phyloP scores from a whole-genome alignment of 441 rosid genomes.

The Corymbia calophylla region DNA sequence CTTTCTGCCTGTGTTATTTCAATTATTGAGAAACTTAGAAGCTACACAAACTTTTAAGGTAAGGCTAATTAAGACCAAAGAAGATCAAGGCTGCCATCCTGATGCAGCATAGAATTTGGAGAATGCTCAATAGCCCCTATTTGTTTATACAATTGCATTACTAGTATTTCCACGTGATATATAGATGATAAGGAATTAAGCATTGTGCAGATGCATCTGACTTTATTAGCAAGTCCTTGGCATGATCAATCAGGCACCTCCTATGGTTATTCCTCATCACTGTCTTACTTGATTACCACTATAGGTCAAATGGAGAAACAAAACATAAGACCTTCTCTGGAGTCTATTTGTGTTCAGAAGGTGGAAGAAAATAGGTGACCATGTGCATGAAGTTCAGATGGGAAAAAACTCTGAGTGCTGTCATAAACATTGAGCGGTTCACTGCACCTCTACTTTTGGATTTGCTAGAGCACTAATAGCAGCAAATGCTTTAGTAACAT shows the following conservation, averaged over 20 bases:
- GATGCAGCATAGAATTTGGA: neutral
- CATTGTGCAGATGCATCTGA: neutral
- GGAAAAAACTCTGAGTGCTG: neutral
- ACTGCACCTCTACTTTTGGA: neutral
- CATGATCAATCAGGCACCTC: neutral
- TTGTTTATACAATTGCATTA: neutral
- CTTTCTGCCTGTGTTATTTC: neutral
- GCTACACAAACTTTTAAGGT: neutral
- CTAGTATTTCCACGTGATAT: neutral
- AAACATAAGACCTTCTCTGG: neutral
- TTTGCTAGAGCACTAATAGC: neutral
- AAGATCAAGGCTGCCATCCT: neutral
- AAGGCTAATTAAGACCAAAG: neutral
- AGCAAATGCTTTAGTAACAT: neutral
- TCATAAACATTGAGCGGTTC: neutral
- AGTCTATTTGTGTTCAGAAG: neutral
- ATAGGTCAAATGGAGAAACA: neutral
- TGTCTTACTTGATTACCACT: neutral
- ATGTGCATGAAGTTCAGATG: neutral
- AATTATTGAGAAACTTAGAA: neutral
- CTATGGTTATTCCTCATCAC: neutral
- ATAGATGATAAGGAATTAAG: neutral
- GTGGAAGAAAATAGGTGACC: neutral
- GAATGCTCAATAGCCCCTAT: neutral
- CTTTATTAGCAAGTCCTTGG: neutral